Evolutionary conservation across 2,329 filamentous ascomycete genomes (phyloP), one percentile per base, ranked within the genome.

Genomic region (Ophiocordyceps camponoti-saundersi): DNA sequence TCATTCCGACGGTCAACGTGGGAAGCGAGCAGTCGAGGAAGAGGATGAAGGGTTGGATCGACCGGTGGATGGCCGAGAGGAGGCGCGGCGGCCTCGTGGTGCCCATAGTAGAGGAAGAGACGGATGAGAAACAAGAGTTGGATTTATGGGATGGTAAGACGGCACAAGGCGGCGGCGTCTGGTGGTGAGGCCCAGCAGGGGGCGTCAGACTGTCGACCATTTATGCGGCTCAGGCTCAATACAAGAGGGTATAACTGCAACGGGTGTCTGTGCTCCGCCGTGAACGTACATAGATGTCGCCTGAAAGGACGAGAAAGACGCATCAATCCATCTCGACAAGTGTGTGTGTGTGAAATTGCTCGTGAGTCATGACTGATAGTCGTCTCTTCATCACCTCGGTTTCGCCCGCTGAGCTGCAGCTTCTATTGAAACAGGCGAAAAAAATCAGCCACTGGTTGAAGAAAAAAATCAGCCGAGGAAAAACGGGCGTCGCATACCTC

Each of bases 1-100:
- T 98, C 7, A 82, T 98, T 16, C 92, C 92, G 0, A 98, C 92
- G 0, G 92, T 98, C 3, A 96, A 98, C 48, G 74, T 82, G 1
- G 77, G 77, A 2, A 79, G 71, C 56, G 77, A 79, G 49, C 61
- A 65, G 47, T 68, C 70, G 3, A 62, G 78, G 45, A 69, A 67
- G 53, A 67, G 74, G 50, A 82, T 82, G 78, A 80, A 76, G 63
- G 67, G 57, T 3, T 83, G 79, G 79, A 70, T 72, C 18, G 79
- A 82, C 53, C 66, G 73, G 44, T 82, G 79, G 79, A 56, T 76
- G 51, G 60, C 65, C 0, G 78, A 82, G 61, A 61, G 78, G 57
- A 65, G 72, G 50, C 69, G 67, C 52, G 73, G 73, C 7, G 78
- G 79, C 0, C 48, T 75, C 4, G 61, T 78, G 3, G 60, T 56